Evolutionary conservation across 352 stramenopile species (phyloP).

Genomic region (Pythium sp.): DNA sequence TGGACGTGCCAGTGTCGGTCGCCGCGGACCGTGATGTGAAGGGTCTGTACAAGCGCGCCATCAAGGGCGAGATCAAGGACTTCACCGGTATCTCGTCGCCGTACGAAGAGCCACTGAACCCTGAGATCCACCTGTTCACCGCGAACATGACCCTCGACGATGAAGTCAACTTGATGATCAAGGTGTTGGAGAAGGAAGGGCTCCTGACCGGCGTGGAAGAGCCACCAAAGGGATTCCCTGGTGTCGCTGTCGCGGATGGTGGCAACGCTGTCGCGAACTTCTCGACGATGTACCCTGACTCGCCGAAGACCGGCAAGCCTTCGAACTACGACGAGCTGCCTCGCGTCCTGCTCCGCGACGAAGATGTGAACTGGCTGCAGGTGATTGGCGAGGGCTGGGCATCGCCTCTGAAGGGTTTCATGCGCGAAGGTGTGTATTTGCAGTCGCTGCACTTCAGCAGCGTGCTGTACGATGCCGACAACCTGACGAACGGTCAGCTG

Average conservation of each 20-base stretch:
- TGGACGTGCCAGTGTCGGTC: constrained; percentile 96
- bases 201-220: constrained; percentile 59
- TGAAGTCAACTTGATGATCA: constrained; percentile 63
- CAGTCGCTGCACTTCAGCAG: constrained; percentile 98
- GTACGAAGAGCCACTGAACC: constrained; percentile 93
- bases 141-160: constrained; percentile 93
- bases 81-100: constrained; percentile 99
- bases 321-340: constrained; percentile 60
- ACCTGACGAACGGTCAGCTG: constrained; percentile 86
- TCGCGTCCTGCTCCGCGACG: constrained; percentile 94
- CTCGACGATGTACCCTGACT: constrained; percentile 50
- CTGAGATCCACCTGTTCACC: constrained; percentile 95
- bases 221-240: constrained; percentile 59
- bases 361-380: constrained; percentile 98
- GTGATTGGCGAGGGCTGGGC: constrained; percentile 97
- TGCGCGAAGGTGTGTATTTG: constrained; percentile 96
- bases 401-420: constrained; percentile 95
- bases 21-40: constrained; percentile 97
- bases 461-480: constrained; percentile 95
- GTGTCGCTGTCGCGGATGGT: constrained; percentile 86
- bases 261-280: constrained; percentile 74
- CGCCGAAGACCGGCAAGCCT: constrained; percentile 21
- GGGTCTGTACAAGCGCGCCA: constrained; percentile 92
- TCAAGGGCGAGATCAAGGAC: constrained; percentile 96
- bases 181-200: constrained; percentile 55